Conservation (phyloP, 805 yeast genomes). For the Kazachstania africana region DNA sequence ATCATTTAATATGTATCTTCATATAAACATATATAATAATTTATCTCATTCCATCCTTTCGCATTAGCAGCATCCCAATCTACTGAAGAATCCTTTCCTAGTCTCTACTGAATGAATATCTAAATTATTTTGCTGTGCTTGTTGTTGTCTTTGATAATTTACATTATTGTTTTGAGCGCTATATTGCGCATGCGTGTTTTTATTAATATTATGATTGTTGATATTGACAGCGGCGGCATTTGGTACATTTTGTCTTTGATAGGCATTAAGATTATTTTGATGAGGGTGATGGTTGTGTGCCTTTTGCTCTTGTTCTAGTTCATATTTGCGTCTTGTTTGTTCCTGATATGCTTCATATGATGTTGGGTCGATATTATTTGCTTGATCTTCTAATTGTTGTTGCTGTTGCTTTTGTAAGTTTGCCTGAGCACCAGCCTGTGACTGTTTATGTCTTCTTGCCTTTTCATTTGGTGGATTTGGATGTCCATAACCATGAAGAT, state of each 20-base stretch:
- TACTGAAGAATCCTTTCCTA: conserved; percentile 24
- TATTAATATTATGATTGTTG: conserved; percentile 4
- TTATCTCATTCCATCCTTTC: not conserved
- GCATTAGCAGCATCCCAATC: conserved; percentile 25
- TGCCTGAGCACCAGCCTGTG: conserved; percentile 1
- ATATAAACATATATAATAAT: not conserved
- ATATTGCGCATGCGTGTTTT: conserved; percentile 13
- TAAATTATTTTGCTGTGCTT: conserved; percentile 3
- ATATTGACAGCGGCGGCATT: conserved; percentile 6
- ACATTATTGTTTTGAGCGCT: conserved; percentile 7
- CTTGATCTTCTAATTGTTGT: conserved; percentile 20
- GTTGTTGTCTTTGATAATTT: not conserved
- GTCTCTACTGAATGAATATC: conserved; percentile 13
- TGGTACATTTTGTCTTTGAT: conserved; percentile 1
- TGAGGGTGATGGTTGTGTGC: conserved; percentile 7
- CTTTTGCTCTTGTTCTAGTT: conserved; percentile 21
- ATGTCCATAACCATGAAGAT: conserved; percentile 91
- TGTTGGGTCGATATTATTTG: conserved; percentile 29
- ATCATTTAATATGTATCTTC: not conserved
- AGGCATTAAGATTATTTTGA: conserved; percentile 4
- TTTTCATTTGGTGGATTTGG: conserved; percentile 68
- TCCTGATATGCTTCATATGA: conserved; percentile 29
- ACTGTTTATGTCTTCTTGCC: conserved; percentile 15
- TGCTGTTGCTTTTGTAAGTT: conserved; percentile 14
- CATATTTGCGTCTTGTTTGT: conserved; percentile 27